A percentile compares a stretch with the other conserved stretches of the same genome.
These are phyloP conservation scores for Aspergillus fructus DNA, from an alignment of 2,329 filamentous ascomycete genomes.

Conservation along the genomic window DNA sequence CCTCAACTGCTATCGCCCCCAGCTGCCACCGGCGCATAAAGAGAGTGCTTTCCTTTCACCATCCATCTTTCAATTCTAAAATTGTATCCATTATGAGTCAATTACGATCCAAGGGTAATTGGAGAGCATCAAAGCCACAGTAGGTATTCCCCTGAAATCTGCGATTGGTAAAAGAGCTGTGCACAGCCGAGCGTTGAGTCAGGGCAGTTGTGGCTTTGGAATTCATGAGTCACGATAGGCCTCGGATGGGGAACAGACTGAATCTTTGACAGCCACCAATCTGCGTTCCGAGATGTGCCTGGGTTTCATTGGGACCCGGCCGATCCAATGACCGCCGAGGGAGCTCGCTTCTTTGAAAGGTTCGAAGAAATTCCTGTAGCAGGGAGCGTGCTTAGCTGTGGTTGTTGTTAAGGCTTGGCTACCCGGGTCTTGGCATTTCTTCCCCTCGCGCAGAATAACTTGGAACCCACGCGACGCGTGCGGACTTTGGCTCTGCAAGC, in stretches of 20 bases:
- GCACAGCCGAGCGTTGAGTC: conserved; percentile 2
- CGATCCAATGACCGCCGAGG: too few species aligned
- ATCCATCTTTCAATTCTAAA: neutral
- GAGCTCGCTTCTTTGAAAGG: too few species aligned
- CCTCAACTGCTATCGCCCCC: too few species aligned
- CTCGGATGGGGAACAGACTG: neutral
- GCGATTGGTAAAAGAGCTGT: neutral
- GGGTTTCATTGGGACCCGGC: too few species aligned
- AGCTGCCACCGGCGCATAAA: neutral
- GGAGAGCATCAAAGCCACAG: neutral
- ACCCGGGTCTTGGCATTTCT: neutral
- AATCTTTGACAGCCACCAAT: neutral
- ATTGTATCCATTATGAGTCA: neutral
- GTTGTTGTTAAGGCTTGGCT: neutral
- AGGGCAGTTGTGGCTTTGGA: neutral
- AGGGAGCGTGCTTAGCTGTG: too few species aligned
- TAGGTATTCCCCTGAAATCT: neutral
- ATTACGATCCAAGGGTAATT: neutral
- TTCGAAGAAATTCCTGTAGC: too few species aligned
- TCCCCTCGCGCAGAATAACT: conserved; percentile 11
- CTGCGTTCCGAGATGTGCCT: too few species aligned
- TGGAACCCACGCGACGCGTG: conserved; percentile 21
- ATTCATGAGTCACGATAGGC: neutral
- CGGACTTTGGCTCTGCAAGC: neutral
- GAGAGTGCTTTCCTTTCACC: neutral